phyloP scores from a whole-genome alignment of 176 grass and related monocot species.

The Triticum monococcum region DNA sequence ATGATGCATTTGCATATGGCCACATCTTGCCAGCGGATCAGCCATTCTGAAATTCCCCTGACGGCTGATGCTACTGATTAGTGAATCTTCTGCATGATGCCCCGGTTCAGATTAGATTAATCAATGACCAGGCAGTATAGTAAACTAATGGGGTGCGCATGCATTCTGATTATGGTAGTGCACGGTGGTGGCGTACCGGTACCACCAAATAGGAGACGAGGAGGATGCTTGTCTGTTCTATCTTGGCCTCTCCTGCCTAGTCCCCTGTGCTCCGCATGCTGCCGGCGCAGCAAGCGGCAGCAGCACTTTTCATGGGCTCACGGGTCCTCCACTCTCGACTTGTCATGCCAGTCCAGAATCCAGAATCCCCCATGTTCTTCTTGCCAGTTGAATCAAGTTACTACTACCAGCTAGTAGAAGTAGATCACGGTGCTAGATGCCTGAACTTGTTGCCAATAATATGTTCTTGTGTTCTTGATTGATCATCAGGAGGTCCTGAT shows the following conservation, averaged over 20 bases:
- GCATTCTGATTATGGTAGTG: neutral
- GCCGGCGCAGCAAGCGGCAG: neutral
- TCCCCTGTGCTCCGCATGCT: conserved; percentile 32
- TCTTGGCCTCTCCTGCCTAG: conserved; percentile 9
- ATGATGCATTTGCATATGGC: neutral
- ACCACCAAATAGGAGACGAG: neutral
- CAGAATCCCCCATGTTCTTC: neutral
- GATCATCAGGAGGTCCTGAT: conserved; percentile 78
- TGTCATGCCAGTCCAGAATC: neutral
- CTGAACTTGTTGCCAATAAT: neutral
- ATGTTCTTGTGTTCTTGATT: neutral
- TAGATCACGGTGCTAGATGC: neutral
- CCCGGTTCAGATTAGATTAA: neutral
- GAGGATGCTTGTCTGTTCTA: conserved; percentile 25
- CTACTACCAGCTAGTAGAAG: no score
- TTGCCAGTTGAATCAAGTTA: no score
- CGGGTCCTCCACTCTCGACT: neutral
- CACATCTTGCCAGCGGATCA: neutral
- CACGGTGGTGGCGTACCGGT: neutral
- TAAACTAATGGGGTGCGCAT: neutral
- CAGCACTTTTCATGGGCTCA: conserved; percentile 27
- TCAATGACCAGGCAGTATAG: neutral
- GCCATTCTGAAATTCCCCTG: neutral
- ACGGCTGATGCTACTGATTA: neutral
- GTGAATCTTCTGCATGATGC: neutral